phyloP scores from a whole-genome alignment of 768 basidiomycete species.

The Trametes cingulata region DNA sequence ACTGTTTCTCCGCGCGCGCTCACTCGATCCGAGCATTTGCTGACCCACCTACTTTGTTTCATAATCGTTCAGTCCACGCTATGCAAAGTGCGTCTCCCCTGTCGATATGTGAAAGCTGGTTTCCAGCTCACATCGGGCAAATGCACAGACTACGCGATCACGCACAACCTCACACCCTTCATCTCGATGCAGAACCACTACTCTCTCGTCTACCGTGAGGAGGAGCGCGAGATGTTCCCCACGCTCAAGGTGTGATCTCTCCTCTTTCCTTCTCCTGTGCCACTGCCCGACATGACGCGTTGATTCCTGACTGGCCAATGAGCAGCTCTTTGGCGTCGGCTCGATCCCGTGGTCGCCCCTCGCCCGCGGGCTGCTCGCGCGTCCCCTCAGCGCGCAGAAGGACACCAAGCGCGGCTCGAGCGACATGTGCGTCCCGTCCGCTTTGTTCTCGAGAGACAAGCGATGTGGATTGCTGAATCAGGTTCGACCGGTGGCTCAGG shows the following conservation, averaged over 20 bases:
- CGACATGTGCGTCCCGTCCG: conserved; percentile 24
- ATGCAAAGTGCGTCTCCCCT: conserved; percentile 28
- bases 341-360: conserved; percentile 42
- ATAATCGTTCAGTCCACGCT: conserved; percentile 26
- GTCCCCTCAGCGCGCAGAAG: conserved; percentile 24
- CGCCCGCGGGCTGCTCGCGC: conserved; percentile 33
- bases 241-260: conserved; percentile 35
- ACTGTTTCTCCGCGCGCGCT: neutral
- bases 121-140: neutral
- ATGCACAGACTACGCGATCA: conserved; percentile 39
- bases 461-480: neutral
- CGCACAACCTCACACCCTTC: conserved; percentile 47
- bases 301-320: neutral
- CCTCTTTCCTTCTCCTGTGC: conserved; percentile 9
- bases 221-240: conserved; percentile 61
- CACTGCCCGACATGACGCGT: neutral
- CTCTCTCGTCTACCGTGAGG: conserved; percentile 57
- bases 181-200: conserved; percentile 69
- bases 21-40: neutral
- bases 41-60: neutral
- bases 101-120: neutral
- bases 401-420: conserved; percentile 28
- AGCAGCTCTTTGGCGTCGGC: conserved; percentile 31
- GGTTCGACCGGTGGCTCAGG: neutral
- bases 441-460: neutral